Conservation (phyloP, 1,284 basidiomycete genomes). For the Ustilago nuda region DNA sequence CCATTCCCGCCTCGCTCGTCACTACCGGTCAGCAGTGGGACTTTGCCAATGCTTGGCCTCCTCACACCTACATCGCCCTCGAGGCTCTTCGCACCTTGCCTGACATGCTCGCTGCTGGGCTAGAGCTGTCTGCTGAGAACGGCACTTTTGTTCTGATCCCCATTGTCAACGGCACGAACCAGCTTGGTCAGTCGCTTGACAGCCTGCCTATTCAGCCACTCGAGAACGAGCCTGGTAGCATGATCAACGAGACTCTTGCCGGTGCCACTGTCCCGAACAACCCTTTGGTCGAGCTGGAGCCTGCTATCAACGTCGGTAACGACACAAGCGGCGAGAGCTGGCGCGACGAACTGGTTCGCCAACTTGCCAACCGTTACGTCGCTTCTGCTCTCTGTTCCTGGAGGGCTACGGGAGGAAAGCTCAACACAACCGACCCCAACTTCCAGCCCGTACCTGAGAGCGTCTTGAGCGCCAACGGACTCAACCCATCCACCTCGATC, state of each 20-base stretch:
- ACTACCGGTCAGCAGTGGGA: constrained; percentile 85
- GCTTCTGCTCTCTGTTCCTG: constrained; percentile 87
- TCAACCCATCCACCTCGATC: constrained; percentile 44
- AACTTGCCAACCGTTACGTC: constrained; percentile 84
- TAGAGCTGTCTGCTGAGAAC: constrained; percentile 73
- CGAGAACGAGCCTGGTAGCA: constrained; percentile 52
- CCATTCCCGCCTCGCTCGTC: constrained; percentile 79
- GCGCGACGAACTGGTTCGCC: constrained; percentile 76
- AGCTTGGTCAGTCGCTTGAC: constrained; percentile 78
- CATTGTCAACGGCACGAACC: constrained; percentile 70
- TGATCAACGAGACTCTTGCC: constrained; percentile 72
- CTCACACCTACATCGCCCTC: constrained; percentile 75
- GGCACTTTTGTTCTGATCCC: constrained; percentile 79
- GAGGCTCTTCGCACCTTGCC: constrained; percentile 81
- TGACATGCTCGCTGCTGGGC: constrained; percentile 75
- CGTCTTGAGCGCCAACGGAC: constrained; percentile 49
- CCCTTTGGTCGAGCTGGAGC: constrained; percentile 60
- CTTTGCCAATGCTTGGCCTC: constrained; percentile 55
- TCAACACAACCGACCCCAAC: constrained; percentile 81
- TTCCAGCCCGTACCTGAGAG: constrained; percentile 65
- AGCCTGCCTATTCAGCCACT: constrained; percentile 78
- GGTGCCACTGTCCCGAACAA: constrained; percentile 72
- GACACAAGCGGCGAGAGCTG: constrained; percentile 76
- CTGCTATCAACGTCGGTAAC: constrained; percentile 81
- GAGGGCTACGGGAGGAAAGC: constrained; percentile 76